Evolutionary conservation across 306 rosid species (phyloP).

Genomic region (Trifolium dubium): DNA sequence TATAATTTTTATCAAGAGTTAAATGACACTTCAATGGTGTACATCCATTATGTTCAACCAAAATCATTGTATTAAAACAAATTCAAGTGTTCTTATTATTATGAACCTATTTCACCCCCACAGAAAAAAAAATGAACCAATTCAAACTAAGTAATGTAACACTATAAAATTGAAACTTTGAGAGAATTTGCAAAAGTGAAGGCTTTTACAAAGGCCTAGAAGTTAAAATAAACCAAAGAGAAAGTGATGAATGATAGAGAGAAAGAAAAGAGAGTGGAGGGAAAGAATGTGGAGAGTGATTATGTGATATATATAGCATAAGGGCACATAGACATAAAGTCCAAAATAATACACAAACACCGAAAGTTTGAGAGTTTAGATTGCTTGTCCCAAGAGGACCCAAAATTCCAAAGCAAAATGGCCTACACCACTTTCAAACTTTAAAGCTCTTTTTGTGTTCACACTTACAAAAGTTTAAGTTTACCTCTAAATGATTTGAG

Average conservation of each 20-base stretch:
- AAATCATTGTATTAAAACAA: conserved; percentile 69
- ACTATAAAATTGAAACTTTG: background rate
- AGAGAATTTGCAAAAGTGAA: conserved; percentile 40
- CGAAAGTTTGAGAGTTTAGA: conserved; percentile 74
- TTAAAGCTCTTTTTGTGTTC: conserved; percentile 53
- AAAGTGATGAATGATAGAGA: background rate
- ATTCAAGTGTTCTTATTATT: conserved; percentile 37
- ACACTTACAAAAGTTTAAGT: conserved; percentile 49
- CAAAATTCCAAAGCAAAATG: conserved; percentile 70
- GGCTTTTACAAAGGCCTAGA: conserved; percentile 45
- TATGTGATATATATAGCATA: conserved; percentile 49
- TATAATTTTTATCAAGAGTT: conserved; percentile 54
- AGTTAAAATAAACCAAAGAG: conserved; percentile 32
- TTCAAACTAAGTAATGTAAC: background rate
- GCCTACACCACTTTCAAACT: conserved; percentile 49
- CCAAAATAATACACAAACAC: conserved; percentile 55
- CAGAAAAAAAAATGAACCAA: background rate
- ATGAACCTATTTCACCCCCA: conserved; percentile 46
- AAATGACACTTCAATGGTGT: conserved; percentile 60
- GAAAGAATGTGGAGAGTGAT: conserved; percentile 31
- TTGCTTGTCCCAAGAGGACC: conserved; percentile 69
- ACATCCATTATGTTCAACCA: conserved; percentile 52
- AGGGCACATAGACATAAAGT: conserved; percentile 46
- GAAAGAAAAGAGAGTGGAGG: conserved; percentile 48
- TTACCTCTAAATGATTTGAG: conserved; percentile 25